A percentile compares a stretch with the other conserved stretches of the same genome.
These are phyloP conservation scores for Pouteria glomerata DNA, from an alignment of 148 eudicot genomes.

Conservation along the genomic window DNA sequence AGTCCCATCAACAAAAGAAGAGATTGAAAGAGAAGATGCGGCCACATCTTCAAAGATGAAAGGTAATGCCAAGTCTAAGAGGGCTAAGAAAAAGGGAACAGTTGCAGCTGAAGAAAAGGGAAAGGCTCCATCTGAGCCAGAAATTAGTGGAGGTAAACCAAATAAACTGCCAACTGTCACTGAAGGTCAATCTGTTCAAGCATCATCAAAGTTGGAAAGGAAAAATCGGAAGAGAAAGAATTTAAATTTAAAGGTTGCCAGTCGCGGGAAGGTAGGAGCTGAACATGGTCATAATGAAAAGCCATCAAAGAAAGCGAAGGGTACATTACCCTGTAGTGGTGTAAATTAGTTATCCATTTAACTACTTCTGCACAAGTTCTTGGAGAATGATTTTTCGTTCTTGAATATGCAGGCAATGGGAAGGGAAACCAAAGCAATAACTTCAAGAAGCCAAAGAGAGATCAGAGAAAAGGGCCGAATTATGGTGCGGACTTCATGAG, in stretches of 20 bases:
- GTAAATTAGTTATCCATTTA: slow-evolving; percentile 5
- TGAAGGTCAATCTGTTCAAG: slow-evolving; percentile 7
- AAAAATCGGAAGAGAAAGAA: slow-evolving; percentile 9
- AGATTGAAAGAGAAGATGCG: slow-evolving; percentile 11
- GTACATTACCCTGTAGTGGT: slow-evolving; percentile 13
- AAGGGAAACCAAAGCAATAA: slow-evolving; percentile 6
- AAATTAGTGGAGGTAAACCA: slow-evolving; percentile 6
- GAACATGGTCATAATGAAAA: slow-evolving; percentile 7
- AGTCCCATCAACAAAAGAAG: slow-evolving; percentile 2
- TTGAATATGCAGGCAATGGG: slow-evolving; percentile 8
- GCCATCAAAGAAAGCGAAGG: slow-evolving; percentile 18
- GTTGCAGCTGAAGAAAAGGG: slow-evolving; percentile 1
- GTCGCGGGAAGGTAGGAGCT: slow-evolving; percentile 3
- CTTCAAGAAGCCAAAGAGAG: slow-evolving; percentile 15
- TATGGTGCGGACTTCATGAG: neutral
- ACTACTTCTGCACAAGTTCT: neutral
- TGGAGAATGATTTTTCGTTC: neutral
- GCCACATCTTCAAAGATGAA: slow-evolving; percentile 15
- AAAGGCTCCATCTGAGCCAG: slow-evolving; percentile 5
- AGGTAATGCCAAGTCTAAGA: slow-evolving; percentile 8
- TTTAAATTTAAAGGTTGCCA: slow-evolving; percentile 3
- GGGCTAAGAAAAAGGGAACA: slow-evolving; percentile 14
- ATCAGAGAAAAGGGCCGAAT: slow-evolving; percentile 10
- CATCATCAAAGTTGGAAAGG: slow-evolving; percentile 3
- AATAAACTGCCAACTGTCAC: neutral